Percentiles rank a stretch among this genome's conserved stretches.
phyloP scores from a whole-genome alignment of 257 asterid species.

The Dorcoceras hygrometricum region DNA sequence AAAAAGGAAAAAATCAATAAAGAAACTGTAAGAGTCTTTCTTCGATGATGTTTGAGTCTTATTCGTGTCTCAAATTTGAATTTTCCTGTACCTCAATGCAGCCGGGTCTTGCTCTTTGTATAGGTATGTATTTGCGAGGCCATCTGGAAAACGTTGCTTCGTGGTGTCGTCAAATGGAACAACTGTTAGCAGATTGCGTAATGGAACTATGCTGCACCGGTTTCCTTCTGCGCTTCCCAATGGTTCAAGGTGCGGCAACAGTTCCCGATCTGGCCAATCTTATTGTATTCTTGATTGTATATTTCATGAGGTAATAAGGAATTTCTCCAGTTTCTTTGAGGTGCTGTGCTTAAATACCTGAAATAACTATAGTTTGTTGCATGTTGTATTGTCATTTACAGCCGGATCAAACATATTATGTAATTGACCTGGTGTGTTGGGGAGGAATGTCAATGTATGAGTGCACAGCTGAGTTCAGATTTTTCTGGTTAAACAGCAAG shows the following conservation, averaged over 20 bases:
- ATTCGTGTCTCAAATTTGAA: conserved; percentile 11
- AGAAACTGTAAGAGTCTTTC: background rate
- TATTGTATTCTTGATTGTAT: conserved; percentile 93
- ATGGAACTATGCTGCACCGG: conserved; percentile 76
- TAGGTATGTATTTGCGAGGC: conserved; percentile 90
- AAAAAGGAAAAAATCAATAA: background rate
- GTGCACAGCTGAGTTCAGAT: conserved; percentile 89
- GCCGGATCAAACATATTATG: conserved; percentile 84
- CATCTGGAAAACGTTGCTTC: conserved; percentile 89
- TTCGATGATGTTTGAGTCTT: background rate
- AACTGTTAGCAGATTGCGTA: conserved; percentile 76
- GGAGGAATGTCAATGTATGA: conserved; percentile 80
- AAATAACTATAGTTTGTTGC: conserved; percentile 12
- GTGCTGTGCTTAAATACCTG: conserved; percentile 6
- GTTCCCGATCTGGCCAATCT: conserved; percentile 59
- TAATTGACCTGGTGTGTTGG: conserved; percentile 91
- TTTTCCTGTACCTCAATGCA: conserved; percentile 16
- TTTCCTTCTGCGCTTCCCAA: conserved; percentile 91
- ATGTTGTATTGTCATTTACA: conserved; percentile 34
- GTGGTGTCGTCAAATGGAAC: conserved; percentile 88
- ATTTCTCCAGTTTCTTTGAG: conserved; percentile 4
- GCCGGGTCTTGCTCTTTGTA: conserved; percentile 11
- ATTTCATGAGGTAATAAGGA: conserved; percentile 76
- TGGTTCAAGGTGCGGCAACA: conserved; percentile 62
- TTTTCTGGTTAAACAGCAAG: conserved; percentile 86